A percentile compares a stretch with the other conserved stretches of the same genome.
Evolutionary conservation across 352 stramenopile species (phyloP).

Genomic region (Pythium biforme): DNA sequence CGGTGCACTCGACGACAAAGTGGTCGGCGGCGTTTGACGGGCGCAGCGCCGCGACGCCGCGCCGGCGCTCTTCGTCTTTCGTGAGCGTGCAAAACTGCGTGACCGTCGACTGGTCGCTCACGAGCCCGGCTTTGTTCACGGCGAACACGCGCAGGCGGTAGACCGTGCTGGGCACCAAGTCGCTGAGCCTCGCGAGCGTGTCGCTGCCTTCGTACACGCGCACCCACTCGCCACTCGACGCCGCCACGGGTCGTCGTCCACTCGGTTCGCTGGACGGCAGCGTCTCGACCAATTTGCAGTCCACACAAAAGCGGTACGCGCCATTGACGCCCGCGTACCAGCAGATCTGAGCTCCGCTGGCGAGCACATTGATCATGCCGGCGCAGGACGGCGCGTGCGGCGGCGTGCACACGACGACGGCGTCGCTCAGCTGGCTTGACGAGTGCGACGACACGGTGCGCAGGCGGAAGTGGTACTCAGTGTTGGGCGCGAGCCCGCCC

Average conservation of each 20-base stretch:
- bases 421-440: constrained; percentile 72
- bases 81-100: constrained; percentile 79
- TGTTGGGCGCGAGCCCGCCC: constrained; percentile 80
- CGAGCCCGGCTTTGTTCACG: constrained; percentile 59
- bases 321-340: constrained; percentile 82
- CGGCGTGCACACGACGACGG: constrained; percentile 68
- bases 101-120: constrained; percentile 73
- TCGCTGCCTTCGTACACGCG: constrained; percentile 83
- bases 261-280: constrained; percentile 24
- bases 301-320: constrained; percentile 68
- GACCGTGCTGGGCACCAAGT: constrained; percentile 73
- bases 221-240: constrained; percentile 50
- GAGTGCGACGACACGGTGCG: constrained; percentile 73
- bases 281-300: constrained; percentile 73
- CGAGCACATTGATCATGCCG: constrained; percentile 52
- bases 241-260: background rate
- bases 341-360: constrained; percentile 57
- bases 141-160: constrained; percentile 86
- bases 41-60: constrained; percentile 27
- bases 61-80: constrained; percentile 49
- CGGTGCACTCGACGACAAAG: constrained; percentile 71
- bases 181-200: constrained; percentile 49
- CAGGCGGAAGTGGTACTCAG: constrained; percentile 81
- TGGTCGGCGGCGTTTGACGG: constrained; percentile 53
- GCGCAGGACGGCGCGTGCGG: constrained; percentile 54